phyloP scores from a whole-genome alignment of 2,329 filamentous ascomycete species.

The Cytospora chrysosperma region DNA sequence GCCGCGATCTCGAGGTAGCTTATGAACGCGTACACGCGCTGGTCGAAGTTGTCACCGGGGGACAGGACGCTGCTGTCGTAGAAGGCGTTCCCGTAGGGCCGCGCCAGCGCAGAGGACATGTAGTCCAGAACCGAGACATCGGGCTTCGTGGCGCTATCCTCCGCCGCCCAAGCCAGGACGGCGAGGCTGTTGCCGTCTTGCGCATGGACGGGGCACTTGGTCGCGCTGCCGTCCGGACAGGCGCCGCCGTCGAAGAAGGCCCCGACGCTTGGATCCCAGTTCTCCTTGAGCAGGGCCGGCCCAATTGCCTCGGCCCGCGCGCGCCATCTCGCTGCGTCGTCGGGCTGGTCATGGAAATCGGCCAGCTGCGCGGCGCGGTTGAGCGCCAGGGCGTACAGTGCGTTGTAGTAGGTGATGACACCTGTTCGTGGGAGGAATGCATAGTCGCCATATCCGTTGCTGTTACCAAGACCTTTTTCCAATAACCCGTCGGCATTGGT shows the following conservation, averaged over 20 bases:
- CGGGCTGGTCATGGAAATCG: constrained; percentile 29
- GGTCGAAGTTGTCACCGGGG: constrained; percentile 36
- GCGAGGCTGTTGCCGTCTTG: constrained; percentile 53
- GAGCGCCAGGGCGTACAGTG: constrained; percentile 48
- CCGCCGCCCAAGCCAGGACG: no score
- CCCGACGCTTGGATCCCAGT: constrained; percentile 42
- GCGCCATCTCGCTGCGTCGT: constrained; percentile 42
- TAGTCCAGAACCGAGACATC: constrained; percentile 41
- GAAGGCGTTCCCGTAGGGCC: constrained; percentile 50
- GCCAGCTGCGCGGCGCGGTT: constrained; percentile 45
- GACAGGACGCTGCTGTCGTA: constrained; percentile 45
- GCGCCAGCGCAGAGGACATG: constrained; percentile 36
- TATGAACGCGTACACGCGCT: constrained; percentile 51
- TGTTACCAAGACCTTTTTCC: constrained; percentile 42
- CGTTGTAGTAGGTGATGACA: constrained; percentile 52
- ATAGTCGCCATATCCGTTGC: constrained; percentile 48
- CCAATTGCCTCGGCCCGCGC: constrained; percentile 37
- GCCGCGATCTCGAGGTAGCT: constrained; percentile 55
- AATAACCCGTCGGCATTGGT: constrained; percentile 34
- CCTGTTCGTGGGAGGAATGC: constrained; percentile 49
- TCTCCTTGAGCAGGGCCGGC: constrained; percentile 36
- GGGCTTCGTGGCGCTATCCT: neutral
- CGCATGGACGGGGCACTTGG: constrained; percentile 40
- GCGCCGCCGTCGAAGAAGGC: constrained; percentile 47
- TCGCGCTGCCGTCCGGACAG: constrained; percentile 26